Conservation (phyloP, 2,329 filamentous ascomycete species). For the Microcyclosporella mali region DNA sequence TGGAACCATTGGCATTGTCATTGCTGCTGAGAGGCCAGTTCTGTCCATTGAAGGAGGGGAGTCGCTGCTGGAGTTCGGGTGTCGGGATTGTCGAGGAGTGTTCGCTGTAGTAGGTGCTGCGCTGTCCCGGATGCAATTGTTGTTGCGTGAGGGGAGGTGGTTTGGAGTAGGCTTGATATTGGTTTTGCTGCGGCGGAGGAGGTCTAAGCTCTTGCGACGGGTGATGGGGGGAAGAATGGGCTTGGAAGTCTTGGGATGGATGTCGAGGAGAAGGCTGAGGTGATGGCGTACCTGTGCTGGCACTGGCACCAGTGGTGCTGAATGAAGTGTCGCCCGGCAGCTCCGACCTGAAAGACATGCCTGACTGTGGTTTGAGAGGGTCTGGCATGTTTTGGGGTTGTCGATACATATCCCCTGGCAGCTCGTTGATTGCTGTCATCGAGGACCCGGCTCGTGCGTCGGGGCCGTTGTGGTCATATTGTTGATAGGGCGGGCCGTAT, state of each 20-base stretch:
- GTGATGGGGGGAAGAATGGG: constrained; percentile 15
- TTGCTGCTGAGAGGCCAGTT: constrained; percentile 15
- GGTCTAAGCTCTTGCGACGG: constrained; percentile 1
- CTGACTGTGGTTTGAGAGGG: constrained; percentile 17
- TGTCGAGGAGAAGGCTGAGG: constrained; percentile 15
- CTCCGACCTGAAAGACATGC: constrained; percentile 24
- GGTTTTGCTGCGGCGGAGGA: constrained; percentile 4
- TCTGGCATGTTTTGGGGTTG: constrained; percentile 20
- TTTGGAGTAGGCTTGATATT: constrained; percentile 16
- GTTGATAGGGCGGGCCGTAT: constrained; percentile 24
- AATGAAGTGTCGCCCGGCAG: constrained; percentile 24
- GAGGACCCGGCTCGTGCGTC: constrained; percentile 10
- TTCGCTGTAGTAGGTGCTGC: constrained; percentile 7
- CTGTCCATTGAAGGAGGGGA: constrained; percentile 6
- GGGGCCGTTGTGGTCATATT: constrained; percentile 23
- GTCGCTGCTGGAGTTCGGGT: constrained; percentile 6
- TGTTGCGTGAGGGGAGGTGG: neutral
- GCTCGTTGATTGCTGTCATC: constrained; percentile 33
- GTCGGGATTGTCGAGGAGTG: constrained; percentile 8
- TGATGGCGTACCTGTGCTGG: constrained; percentile 5
- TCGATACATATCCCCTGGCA: constrained; percentile 36
- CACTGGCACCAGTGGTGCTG: constrained; percentile 1
- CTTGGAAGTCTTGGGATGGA: constrained; percentile 3
- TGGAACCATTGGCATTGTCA: constrained; percentile 2
- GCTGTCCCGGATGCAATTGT: constrained; percentile 11